Evolutionary conservation across 2,329 filamentous ascomycete genomes (phyloP).

Genomic region (Scedosporium aurantiacum): DNA sequence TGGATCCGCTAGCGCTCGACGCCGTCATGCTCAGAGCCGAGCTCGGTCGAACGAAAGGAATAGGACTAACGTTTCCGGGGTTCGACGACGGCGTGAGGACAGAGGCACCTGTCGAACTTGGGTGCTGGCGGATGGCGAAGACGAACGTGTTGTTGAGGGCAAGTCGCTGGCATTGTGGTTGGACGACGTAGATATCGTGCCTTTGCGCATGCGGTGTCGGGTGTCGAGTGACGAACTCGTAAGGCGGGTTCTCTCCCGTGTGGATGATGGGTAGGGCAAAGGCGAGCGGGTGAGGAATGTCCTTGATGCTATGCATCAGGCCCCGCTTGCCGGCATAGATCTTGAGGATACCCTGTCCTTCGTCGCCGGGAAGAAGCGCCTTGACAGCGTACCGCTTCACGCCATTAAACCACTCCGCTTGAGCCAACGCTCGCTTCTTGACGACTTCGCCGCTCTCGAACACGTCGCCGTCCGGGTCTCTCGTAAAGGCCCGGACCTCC

Average conservation of each 20-base stretch:
- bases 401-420: conserved; percentile 82
- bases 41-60: conserved; percentile 49
- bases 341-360: conserved; percentile 78
- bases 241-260: conserved; percentile 82
- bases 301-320: conserved; percentile 93
- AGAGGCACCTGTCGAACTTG: conserved; percentile 39
- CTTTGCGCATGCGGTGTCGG: conserved; percentile 96
- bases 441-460: conserved; percentile 87
- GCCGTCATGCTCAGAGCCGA: conserved; percentile 56
- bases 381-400: conserved; percentile 90
- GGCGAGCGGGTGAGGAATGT: conserved; percentile 86
- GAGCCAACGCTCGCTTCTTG: conserved; percentile 75
- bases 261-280: conserved; percentile 85
- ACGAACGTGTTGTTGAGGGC: conserved; percentile 97
- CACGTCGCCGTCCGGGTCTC: conserved; percentile 79
- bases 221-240: conserved; percentile 85
- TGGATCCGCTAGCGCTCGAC: conserved; percentile 45
- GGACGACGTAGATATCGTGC: conserved; percentile 92
- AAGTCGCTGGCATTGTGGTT: conserved; percentile 81
- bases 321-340: conserved; percentile 90
- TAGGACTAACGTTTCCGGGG: conserved; percentile 39
- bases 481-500: conserved; percentile 68
- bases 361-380: conserved; percentile 80
- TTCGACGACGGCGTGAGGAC: conserved; percentile 35
- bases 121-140: conserved; percentile 89